These are phyloP conservation scores for Amanita exitialis DNA, from an alignment of 768 basidiomycete species.

Conservation along the genomic window DNA sequence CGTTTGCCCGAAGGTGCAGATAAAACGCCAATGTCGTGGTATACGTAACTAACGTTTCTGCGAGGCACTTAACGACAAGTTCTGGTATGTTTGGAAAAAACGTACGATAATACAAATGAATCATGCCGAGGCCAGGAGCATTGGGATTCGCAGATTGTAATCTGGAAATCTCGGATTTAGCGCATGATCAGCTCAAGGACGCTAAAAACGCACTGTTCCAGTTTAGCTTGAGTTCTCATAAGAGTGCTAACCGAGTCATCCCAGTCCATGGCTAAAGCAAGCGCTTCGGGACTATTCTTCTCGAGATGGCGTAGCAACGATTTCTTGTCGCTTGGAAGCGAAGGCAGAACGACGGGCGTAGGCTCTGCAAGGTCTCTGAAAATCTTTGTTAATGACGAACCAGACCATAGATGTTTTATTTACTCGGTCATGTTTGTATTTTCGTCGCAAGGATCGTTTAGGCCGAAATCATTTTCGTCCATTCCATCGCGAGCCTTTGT, in stretches of 20 bases:
- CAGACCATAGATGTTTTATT: slow-evolving; percentile 9
- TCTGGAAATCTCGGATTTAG: slow-evolving; percentile 22
- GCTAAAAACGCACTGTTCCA: slow-evolving; percentile 36
- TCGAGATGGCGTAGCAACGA: slow-evolving; percentile 58
- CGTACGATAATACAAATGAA: slow-evolving; percentile 86
- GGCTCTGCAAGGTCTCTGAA: slow-evolving; percentile 30
- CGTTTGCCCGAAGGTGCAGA: slow-evolving; percentile 69
- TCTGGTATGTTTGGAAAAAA: slow-evolving; percentile 7
- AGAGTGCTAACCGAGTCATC: slow-evolving; percentile 54
- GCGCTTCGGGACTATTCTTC: slow-evolving; percentile 65
- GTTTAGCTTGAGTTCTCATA: slow-evolving; percentile 38
- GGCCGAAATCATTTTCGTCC: slow-evolving; percentile 75
- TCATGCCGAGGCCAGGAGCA: slow-evolving; percentile 53
- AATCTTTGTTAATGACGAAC: background rate
- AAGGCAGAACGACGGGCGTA: slow-evolving; percentile 20
- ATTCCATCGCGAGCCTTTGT: slow-evolving; percentile 61
- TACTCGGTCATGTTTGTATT: slow-evolving; percentile 22
- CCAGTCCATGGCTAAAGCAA: slow-evolving; percentile 81
- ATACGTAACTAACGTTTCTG: slow-evolving; percentile 82
- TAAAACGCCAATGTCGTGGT: slow-evolving; percentile 88
- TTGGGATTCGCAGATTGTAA: slow-evolving; percentile 37
- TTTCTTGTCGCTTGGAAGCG: slow-evolving; percentile 46
- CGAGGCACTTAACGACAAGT: background rate
- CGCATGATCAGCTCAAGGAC: background rate
- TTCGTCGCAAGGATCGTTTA: slow-evolving; percentile 47